Base-by-base conservation (phyloP, 495 filamentous ascomycete species). In the Lophiostoma macrostomum region DNA sequence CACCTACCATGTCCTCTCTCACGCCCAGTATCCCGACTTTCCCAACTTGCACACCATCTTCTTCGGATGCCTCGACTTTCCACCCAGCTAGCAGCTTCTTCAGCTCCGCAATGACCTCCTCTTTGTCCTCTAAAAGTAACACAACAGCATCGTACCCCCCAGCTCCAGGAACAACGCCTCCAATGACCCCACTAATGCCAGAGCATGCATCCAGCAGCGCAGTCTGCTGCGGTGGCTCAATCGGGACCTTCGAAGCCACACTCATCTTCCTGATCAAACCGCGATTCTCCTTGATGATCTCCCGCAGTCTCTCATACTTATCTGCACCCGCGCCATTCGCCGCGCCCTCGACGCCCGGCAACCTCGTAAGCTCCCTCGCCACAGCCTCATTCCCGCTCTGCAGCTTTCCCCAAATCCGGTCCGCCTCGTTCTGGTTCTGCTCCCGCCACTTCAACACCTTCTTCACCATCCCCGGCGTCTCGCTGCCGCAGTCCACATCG, bases 391-490 rank as follows among this genome's bases (percentile, higher is more conserved):
- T 96, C 38, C 78, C 74, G 13, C 62, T 66, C 68, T 96, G 89
- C 41, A 98, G 65, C 22, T 75, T 74, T 32, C 75, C 73, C 88
- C 90, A 96, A 5, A 91, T 69, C 47, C 65, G 58, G 49, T 81
- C 78, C 10, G 91, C 86, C 18, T 78, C 82, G n/a, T 76, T 71
- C 11, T 73, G 72, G 27, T 91, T 82, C 32, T 77, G 69, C 32
- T 82, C 82, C 53, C 85, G 76, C 93, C 93, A 98, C 36, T 76
- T 76, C 3, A 96, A 74, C 13, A 98, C 86, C 65, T 86, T 80
- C 74, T 88, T 94, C 20, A 95, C 93, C 91, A 98, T 95, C 5
- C 89, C 82, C 0, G 91, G 90, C 11, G 91, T 95, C 66, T 91
- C 76, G n/a, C 83, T 88, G 36, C 93, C 93, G 62, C 93, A 95